Percentiles rank a stretch among this genome's conserved stretches.
These are phyloP conservation scores for Pyrrhoderma lamaoense DNA, from an alignment of 1,284 basidiomycete genomes.

Conservation along the genomic window DNA sequence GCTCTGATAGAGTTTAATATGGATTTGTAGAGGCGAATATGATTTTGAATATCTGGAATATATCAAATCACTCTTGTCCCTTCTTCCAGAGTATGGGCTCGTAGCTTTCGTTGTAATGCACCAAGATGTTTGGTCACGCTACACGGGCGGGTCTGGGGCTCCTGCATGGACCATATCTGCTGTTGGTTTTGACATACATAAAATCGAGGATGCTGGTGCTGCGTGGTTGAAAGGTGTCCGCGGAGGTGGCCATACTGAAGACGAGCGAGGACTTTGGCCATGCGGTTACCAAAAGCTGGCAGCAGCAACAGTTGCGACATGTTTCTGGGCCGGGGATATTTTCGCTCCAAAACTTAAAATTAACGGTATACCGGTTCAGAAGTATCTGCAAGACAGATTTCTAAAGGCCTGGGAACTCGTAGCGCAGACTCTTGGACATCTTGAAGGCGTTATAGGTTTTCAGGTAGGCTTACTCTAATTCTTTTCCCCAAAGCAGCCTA, in stretches of 20 bases:
- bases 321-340: conserved; percentile 86
- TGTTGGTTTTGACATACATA: conserved; percentile 72
- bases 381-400: conserved; percentile 79
- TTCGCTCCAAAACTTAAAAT: conserved; percentile 73
- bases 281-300: conserved; percentile 88
- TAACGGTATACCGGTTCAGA: conserved; percentile 63
- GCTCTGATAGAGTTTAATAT: no score
- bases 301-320: conserved; percentile 81
- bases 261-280: conserved; percentile 80
- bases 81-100: conserved; percentile 79
- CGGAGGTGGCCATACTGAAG: conserved; percentile 62
- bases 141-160: conserved; percentile 87
- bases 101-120: conserved; percentile 78
- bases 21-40: conserved; percentile 60
- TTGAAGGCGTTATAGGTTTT: conserved; percentile 83
- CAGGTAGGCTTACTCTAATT: conserved; percentile 49
- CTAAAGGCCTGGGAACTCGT: conserved; percentile 72
- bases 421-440: conserved; percentile 58
- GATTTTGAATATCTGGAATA: conserved; percentile 83
- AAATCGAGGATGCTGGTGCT: conserved; percentile 72
- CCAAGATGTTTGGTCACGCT: conserved; percentile 94
- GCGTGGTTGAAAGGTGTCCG: conserved; percentile 79
- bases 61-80: conserved; percentile 60
- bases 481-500: neutral
- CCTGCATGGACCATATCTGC: conserved; percentile 86